A percentile compares a stretch with the other conserved stretches of the same genome.
Evolutionary conservation across 371 early-diverging fungal species (phyloP).

Genomic region (Thermomucor indicae-seudaticae): DNA sequence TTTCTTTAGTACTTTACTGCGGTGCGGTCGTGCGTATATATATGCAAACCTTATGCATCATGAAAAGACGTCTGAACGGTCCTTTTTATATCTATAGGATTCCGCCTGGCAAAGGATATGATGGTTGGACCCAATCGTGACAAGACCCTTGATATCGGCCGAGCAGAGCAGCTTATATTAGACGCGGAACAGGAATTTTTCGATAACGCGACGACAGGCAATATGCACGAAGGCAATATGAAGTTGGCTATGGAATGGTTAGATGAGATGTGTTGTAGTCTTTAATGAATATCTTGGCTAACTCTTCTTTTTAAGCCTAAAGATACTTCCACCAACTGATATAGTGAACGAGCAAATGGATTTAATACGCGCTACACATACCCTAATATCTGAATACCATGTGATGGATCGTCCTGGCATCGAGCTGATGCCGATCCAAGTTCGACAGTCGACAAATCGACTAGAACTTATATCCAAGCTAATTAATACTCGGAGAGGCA

Average conservation of each 20-base stretch:
- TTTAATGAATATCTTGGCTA: neutral
- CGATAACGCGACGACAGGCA: constrained; percentile 73
- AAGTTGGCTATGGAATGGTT: constrained; percentile 77
- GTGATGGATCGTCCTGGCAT: constrained; percentile 48
- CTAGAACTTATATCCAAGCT: constrained; percentile 61
- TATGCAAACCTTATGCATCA: neutral
- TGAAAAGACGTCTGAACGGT: neutral
- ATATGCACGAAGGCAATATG: constrained; percentile 62
- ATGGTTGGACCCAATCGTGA: constrained; percentile 45
- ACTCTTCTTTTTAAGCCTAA: constrained; percentile 41
- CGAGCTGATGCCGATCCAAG: constrained; percentile 71
- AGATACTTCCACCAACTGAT: constrained; percentile 61
- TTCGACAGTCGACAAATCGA: constrained; percentile 61
- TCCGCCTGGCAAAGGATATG: constrained; percentile 62
- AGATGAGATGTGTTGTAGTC: constrained; percentile 1
- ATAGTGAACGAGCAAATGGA: constrained; percentile 60
- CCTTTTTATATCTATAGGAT: constrained; percentile 36
- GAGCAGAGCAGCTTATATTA: constrained; percentile 62
- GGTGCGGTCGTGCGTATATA: constrained; percentile 61
- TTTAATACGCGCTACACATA: constrained; percentile 73
- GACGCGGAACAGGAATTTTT: constrained; percentile 72
- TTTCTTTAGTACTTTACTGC: constrained; percentile 62
- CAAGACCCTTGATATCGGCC: constrained; percentile 46
- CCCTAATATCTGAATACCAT: constrained; percentile 53
- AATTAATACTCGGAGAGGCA: constrained; percentile 47